Conservation (phyloP, 2,329 filamentous ascomycete genomes). For the Colletotrichum plurivorum region DNA sequence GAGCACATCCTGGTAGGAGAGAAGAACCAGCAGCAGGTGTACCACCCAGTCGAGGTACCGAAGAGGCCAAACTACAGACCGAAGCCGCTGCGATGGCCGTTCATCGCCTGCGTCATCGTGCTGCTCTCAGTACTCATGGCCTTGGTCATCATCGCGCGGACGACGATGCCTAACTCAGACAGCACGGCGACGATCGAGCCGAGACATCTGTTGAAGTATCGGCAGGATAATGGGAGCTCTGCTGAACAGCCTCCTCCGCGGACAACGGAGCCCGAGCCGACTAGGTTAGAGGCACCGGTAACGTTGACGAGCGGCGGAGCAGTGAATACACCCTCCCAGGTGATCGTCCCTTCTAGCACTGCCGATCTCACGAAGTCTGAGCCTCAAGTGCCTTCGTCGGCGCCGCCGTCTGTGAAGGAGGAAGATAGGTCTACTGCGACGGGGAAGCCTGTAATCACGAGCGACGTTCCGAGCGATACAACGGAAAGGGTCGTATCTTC, state of each 20-base stretch:
- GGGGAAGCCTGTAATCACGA: neutral
- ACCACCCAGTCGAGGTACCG: neutral
- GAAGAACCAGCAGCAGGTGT: slow-evolving; percentile 17
- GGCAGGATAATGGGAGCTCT: neutral
- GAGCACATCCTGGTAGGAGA: slow-evolving; percentile 36
- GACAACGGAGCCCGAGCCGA: neutral
- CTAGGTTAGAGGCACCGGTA: neutral
- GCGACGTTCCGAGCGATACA: neutral
- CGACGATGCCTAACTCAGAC: slow-evolving; percentile 50
- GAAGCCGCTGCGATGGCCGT: slow-evolving; percentile 51
- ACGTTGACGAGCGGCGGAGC: neutral
- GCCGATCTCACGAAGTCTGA: neutral
- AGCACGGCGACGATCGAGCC: slow-evolving; percentile 45
- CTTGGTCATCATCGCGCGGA: slow-evolving; percentile 47
- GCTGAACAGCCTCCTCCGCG: neutral
- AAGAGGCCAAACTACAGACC: slow-evolving; percentile 49
- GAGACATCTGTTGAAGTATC: neutral
- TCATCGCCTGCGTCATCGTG: slow-evolving; percentile 45
- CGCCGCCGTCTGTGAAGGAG: neutral
- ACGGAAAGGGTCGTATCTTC: neutral
- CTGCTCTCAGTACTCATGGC: slow-evolving; percentile 46
- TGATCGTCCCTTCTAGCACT: neutral
- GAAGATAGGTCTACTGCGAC: neutral
- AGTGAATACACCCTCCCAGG: neutral
- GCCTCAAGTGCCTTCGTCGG: neutral